Evolutionary conservation across 2,329 filamentous ascomycete species (phyloP).

Genomic region (Cadophora malorum): DNA sequence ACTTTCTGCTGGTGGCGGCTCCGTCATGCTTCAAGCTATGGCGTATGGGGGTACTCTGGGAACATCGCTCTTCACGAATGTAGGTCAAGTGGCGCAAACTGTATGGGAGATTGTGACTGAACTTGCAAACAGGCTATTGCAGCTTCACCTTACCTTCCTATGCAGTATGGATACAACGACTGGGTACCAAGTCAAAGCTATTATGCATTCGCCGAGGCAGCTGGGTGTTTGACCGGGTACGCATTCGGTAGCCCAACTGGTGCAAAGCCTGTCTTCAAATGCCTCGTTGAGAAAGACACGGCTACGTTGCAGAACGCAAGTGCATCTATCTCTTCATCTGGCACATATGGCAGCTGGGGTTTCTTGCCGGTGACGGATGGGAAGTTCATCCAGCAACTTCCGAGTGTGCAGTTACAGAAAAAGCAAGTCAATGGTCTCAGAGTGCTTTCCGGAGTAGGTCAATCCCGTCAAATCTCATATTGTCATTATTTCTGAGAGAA

Average conservation of each 20-base stretch:
- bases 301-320: conserved; percentile 44
- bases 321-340: conserved; percentile 35
- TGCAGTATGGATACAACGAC: conserved; percentile 57
- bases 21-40: conserved; percentile 60
- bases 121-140: conserved; percentile 36
- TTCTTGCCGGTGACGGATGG: conserved; percentile 49
- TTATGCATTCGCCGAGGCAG: conserved; percentile 51
- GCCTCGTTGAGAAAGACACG: conserved; percentile 41
- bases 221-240: conserved; percentile 46
- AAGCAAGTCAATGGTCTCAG: conserved; percentile 44
- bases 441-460: conserved; percentile 33
- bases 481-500: background rate
- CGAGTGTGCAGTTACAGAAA: conserved; percentile 42
- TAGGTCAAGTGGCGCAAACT: conserved; percentile 1
- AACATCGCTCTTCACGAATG: conserved; percentile 33
- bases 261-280: conserved; percentile 43
- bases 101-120: background rate
- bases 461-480: background rate
- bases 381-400: conserved; percentile 42
- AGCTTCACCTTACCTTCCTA: conserved; percentile 57
- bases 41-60: conserved; percentile 50
- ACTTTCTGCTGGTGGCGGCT: conserved; percentile 57
- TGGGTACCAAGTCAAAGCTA: conserved; percentile 52
- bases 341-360: conserved; percentile 40
- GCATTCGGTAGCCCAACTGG: conserved; percentile 40